Base-by-base conservation (phyloP, 306 rosid species). In the Cucurbita maxima region DNA sequence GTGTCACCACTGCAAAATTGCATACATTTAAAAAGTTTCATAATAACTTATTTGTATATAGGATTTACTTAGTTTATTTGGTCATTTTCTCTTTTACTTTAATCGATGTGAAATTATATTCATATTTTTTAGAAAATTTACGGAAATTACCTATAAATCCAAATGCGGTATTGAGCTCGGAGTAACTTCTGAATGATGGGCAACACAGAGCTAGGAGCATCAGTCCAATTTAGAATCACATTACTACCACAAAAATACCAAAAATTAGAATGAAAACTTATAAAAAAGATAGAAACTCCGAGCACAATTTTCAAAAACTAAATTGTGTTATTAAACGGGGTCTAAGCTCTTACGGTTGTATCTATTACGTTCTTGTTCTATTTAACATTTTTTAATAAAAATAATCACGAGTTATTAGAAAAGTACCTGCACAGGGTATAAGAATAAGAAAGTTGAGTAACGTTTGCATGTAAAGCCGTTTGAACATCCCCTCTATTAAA, bases 401-500 rank as follows among this genome's bases (percentile, higher is more conserved):
- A 30, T 30, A 30, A 30, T 2, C 34, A 30, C 34, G 34, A 30
- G 34, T 30, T 2, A 2, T 30, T 30, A 30, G 0, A 30, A 47
- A 38, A 1, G 25, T 79, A 87, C 90, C 94, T 86, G 94, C 94
- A 88, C 5, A 79, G 66, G 14, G 81, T 38, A 66, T 84, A 88
- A 53, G 86, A 85, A 72, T 88, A 86, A 7, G 87, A 50, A 47
- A 88, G 81, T 6, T 76, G 54, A 55, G 94, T 88, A 51, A 80
- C 73, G 75, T 86, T 86, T 75, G 95, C 90, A 81, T 84, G 89
- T 9, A 88, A 80, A 59, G 95, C 91, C 72, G 15, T 72, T 76
- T 86, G 95, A 73, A 86, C 90, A 64, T 88, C 90, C 71, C 36
- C 60, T 78, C 87, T 82, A 62, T 82, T 88, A 74, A 86, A 86